Evolutionary conservation across 1,139 yeast species (phyloP).

Genomic region (Blastobotrys capitulatus): DNA sequence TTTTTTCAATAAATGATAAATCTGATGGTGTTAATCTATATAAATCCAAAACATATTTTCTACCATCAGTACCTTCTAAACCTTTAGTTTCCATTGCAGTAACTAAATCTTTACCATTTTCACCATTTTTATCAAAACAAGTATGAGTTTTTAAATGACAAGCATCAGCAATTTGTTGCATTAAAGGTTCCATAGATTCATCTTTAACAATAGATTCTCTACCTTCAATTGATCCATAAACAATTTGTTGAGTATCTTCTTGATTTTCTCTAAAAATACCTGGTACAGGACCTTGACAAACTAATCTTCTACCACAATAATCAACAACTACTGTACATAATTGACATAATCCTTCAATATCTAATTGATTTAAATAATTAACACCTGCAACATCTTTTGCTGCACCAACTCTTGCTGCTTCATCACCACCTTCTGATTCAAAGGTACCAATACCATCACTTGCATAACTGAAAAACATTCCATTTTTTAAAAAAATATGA

Average conservation of each 20-base stretch:
- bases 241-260: constrained; percentile 48
- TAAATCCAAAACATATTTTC: constrained; percentile 78
- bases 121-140: constrained; percentile 42
- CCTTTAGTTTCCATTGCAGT: constrained; percentile 84
- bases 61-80: constrained; percentile 75
- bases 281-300: constrained; percentile 97
- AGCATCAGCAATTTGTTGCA: constrained; percentile 60
- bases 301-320: constrained; percentile 78
- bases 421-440: constrained; percentile 66
- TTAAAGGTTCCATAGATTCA: constrained; percentile 48
- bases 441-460: constrained; percentile 68
- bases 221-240: constrained; percentile 72
- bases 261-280: constrained; percentile 64
- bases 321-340: constrained; percentile 82
- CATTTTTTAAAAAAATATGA: constrained; percentile 70
- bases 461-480: constrained; percentile 82
- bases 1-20: constrained; percentile 59
- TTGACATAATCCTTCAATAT: constrained; percentile 58
- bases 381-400: constrained; percentile 75
- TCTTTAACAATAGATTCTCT: constrained; percentile 43
- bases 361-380: constrained; percentile 61
- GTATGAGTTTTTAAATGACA: constrained; percentile 74
- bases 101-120: constrained; percentile 43
- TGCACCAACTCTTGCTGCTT: constrained; percentile 78
- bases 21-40: constrained; percentile 84